Conservation (phyloP, 2,329 filamentous ascomycete species). For the Penicillium sumatraense region DNA sequence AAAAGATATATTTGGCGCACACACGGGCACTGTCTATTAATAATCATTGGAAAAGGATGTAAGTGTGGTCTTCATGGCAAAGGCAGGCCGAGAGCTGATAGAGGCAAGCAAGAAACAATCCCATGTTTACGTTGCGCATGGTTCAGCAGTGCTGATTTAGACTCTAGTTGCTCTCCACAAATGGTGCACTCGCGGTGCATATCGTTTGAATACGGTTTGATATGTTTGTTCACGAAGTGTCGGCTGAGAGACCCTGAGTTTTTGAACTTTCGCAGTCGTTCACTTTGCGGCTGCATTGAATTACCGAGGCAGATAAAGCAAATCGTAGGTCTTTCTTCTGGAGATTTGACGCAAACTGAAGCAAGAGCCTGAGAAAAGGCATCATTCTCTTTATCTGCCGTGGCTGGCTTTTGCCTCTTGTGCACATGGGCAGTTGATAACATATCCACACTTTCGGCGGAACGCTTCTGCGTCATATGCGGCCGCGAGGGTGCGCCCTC, state of each 20-base stretch:
- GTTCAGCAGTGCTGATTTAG: conserved; percentile 22
- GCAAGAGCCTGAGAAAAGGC: conserved; percentile 17
- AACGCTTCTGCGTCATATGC: conserved; percentile 14
- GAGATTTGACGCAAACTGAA: conserved; percentile 21
- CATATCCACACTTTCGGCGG: conserved; percentile 9
- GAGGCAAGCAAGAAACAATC: conserved; percentile 15
- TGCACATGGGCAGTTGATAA: conserved; percentile 11
- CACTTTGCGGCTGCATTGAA: conserved; percentile 13
- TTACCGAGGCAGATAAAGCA: conserved; percentile 28
- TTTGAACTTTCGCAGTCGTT: conserved; percentile 17
- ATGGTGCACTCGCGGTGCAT: conserved; percentile 24
- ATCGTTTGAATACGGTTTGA: conserved; percentile 23
- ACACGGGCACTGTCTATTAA: too few relatives aligned
- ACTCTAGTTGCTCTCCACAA: conserved; percentile 19
- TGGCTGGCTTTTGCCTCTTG: conserved; percentile 17
- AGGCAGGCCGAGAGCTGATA: conserved; percentile 16
- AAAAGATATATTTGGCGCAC: too few relatives aligned
- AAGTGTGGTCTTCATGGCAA: conserved; percentile 2
- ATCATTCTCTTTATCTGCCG: conserved; percentile 8
- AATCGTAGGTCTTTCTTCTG: conserved; percentile 22
- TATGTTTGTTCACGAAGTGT: conserved; percentile 25
- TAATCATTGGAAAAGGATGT: too few relatives aligned
- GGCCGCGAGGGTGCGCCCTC: conserved; percentile 27
- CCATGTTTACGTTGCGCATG: conserved; percentile 24
- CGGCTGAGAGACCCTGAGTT: conserved; percentile 27